Base-by-base conservation (phyloP, 148 eudicot genomes). In the Fagopyrum esculentum region DNA sequence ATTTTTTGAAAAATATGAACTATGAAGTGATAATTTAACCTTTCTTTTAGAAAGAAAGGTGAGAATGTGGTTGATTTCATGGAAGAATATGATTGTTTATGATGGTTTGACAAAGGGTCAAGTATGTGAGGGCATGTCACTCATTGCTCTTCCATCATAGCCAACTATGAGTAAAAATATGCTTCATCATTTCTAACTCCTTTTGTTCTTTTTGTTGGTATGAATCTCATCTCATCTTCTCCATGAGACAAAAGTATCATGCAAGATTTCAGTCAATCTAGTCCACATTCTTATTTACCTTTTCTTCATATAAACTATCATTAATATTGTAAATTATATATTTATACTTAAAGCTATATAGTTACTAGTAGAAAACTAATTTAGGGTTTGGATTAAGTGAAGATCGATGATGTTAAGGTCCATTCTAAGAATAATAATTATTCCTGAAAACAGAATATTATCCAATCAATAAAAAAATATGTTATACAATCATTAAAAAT, bases 21-120 rank as follows among this genome's bases (percentile, higher is more conserved):
- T 9, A 12, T 49, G 52, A 49, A 49, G 52, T 6, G 6, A 15
- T 17, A 56, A n/a, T 22, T 11, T 9, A 59, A 22, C 17, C 17
- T 19, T n/a, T 59, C 40, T 8, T 7, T 59, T 59, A 17, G 15
- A 59, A 19, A 11, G 35, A 59, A 59, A 59, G 40, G 13, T 19
- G 64, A 59, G 64, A 59, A 57, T 57, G 63, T 59, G 35, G 64
- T 59, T 22, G 64, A 12, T 26, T 59, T 22, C 64, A 22, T 59
- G 64, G 40, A 59, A 59, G 26, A 8, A 35, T 59, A 59, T 59
- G 64, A 59, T 22, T 59, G 40, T 22, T 59, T 59, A 59, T 59
- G 35, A 59, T 59, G 40, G 17, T 59, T 59, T 59, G 40, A 59
- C 40, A 59, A 35, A 59, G 30, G 9, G 40, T 59, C 40, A 59